These are phyloP conservation scores for Fusarium verrucosum DNA, from an alignment of 2,329 filamentous ascomycete species.

Conservation along the genomic window DNA sequence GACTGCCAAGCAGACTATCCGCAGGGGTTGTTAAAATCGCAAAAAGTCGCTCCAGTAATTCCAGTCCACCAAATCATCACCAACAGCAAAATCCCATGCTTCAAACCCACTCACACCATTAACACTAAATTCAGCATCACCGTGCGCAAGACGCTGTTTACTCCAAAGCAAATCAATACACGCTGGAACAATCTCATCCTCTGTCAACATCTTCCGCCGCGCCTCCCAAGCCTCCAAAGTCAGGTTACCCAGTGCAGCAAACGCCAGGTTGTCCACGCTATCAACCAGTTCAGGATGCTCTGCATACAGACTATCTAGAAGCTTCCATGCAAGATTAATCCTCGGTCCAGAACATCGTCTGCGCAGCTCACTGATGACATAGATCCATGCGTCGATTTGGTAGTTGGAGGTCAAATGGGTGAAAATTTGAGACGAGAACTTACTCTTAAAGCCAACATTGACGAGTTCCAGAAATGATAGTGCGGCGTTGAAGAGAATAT, in stretches of 20 bases:
- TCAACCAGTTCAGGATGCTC: constrained; percentile 34
- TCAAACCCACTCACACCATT: not conserved
- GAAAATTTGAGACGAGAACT: constrained; percentile 45
- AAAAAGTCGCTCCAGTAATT: constrained; percentile 37
- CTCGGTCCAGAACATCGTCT: constrained; percentile 18
- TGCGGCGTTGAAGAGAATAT: constrained; percentile 40
- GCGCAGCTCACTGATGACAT: constrained; percentile 46
- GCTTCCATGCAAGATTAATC: constrained; percentile 42
- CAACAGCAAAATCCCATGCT: constrained; percentile 2
- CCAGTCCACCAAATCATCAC: constrained; percentile 27
- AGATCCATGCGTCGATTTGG: constrained; percentile 47
- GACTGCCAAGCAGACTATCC: rapidly evolving
- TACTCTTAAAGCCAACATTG: constrained; percentile 34
- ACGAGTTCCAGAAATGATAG: constrained; percentile 41
- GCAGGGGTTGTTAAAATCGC: constrained; percentile 8
- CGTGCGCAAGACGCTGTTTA: not conserved
- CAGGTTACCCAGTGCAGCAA: constrained; percentile 20
- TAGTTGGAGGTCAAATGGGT: constrained; percentile 42
- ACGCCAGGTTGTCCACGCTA: constrained; percentile 2
- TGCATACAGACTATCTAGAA: constrained; percentile 40
- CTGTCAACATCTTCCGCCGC: constrained; percentile 3
- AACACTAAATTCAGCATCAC: not conserved
- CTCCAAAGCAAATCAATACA: constrained; percentile 24
- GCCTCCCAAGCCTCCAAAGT: constrained; percentile 40
- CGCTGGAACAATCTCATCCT: not conserved